phyloP scores from a whole-genome alignment of 177 flowering plant genomes.

The Vitis hybrid region DNA sequence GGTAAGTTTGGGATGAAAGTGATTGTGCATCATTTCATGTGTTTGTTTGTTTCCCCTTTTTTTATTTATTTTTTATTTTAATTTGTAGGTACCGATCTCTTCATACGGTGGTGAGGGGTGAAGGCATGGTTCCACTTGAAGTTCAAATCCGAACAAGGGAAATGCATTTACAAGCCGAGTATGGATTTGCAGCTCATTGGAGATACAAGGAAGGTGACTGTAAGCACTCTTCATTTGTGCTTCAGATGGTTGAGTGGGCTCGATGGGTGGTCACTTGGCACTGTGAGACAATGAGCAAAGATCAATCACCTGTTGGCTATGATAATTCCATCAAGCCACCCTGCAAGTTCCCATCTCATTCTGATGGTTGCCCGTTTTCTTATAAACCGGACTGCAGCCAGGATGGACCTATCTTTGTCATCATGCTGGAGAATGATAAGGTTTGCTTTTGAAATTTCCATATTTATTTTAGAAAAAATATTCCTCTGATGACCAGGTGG shows the following conservation, averaged over 20 bases:
- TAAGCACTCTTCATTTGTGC: slow-evolving; percentile 67
- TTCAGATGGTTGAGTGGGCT: slow-evolving; percentile 99
- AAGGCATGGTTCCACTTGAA: slow-evolving; percentile 78
- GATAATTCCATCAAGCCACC: slow-evolving; percentile 63
- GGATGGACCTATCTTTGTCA: slow-evolving; percentile 80
- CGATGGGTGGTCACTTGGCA: slow-evolving; percentile 90
- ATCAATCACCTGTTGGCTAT: slow-evolving; percentile 36
- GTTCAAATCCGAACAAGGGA: slow-evolving; percentile 93
- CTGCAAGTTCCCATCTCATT: slow-evolving; percentile 82
- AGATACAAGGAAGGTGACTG: slow-evolving; percentile 92
- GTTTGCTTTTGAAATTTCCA: slow-evolving; percentile 27
- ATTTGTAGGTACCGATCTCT: slow-evolving; percentile 81
- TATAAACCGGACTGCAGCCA: slow-evolving; percentile 49
- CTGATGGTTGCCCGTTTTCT: slow-evolving; percentile 71
- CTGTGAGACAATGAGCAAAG: slow-evolving; percentile 73
- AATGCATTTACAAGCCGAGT: slow-evolving; percentile 94
- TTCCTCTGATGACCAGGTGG: too few relatives aligned
- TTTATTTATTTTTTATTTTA: slow-evolving; percentile 3
- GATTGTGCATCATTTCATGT: not conserved
- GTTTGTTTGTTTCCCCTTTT: not conserved
- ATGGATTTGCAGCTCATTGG: slow-evolving; percentile 99
- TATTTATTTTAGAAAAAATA: not conserved
- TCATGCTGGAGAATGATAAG: slow-evolving; percentile 91
- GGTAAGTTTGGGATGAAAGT: slow-evolving; percentile 47
- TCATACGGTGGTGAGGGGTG: slow-evolving; percentile 89